These are phyloP conservation scores for Creolimax fragrantissima DNA, from an alignment of 78 protist species.

Conservation along the genomic window DNA sequence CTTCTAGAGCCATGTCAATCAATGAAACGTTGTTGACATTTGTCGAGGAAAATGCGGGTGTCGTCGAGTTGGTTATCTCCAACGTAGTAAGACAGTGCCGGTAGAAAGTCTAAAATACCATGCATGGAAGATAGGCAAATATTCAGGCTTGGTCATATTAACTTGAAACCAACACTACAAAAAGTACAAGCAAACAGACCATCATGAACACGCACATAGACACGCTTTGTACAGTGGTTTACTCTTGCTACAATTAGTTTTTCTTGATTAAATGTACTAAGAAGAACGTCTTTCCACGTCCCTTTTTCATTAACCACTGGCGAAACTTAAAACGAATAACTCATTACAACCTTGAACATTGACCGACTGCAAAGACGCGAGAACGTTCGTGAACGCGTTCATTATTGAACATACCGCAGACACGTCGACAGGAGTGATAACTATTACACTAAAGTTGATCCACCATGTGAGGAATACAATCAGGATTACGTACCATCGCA, in stretches of 20 bases:
- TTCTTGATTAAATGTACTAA: too few relatives aligned
- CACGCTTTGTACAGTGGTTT: too few relatives aligned
- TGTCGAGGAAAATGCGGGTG: neutral
- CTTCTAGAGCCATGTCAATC: neutral
- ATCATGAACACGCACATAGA: too few relatives aligned
- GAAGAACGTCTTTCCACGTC: too few relatives aligned
- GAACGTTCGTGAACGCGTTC: too few relatives aligned
- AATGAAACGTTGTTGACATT: neutral
- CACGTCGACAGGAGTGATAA: neutral
- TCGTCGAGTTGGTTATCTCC: neutral
- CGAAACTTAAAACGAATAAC: too few relatives aligned
- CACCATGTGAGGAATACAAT: neutral
- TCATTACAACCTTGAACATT: too few relatives aligned
- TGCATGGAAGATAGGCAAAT: neutral
- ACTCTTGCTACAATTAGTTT: too few relatives aligned
- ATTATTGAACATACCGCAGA: neutral
- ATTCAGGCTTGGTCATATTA: neutral
- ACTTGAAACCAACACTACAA: too few relatives aligned
- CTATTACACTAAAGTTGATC: neutral
- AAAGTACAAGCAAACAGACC: too few relatives aligned
- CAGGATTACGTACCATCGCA: neutral
- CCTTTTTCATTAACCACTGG: too few relatives aligned
- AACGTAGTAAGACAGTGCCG: neutral
- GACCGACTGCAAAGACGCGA: too few relatives aligned
- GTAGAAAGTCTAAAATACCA: neutral